Evolutionary conservation across 2,329 filamentous ascomycete genomes (phyloP).

Genomic region (Colletotrichum coccodes): DNA sequence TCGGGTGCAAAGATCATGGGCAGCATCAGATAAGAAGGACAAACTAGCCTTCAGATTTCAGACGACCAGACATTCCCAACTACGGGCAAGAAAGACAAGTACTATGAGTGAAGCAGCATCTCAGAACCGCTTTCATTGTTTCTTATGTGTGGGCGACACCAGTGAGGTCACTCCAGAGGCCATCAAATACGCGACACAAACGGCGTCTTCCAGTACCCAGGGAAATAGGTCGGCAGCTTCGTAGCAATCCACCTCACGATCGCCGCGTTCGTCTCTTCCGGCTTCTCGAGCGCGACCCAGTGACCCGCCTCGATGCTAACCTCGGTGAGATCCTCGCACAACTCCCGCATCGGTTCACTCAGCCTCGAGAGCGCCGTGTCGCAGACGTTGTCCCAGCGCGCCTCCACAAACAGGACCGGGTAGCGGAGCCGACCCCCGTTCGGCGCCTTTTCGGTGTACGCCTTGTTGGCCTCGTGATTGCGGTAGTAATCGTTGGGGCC

Average conservation of each 20-base stretch:
- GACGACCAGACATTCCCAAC: not conserved
- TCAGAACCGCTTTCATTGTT: not conserved
- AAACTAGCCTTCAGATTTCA: not conserved
- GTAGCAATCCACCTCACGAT: slow-evolving; percentile 37
- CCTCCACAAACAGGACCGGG: slow-evolving; percentile 46
- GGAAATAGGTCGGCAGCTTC: slow-evolving; percentile 33
- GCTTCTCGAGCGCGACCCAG: slow-evolving; percentile 45
- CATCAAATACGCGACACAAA: slow-evolving; percentile 7
- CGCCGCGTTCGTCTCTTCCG: slow-evolving; percentile 37
- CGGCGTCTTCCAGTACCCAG: slow-evolving; percentile 25
- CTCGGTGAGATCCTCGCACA: slow-evolving; percentile 50
- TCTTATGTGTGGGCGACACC: too few species aligned
- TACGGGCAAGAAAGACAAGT: too few species aligned
- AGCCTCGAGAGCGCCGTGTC: slow-evolving; percentile 45
- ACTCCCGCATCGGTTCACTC: slow-evolving; percentile 45
- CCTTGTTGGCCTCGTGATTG: slow-evolving; percentile 52
- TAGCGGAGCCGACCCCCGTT: slow-evolving; percentile 47
- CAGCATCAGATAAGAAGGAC: not conserved
- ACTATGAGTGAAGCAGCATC: too few species aligned
- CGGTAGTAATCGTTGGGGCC: slow-evolving; percentile 44
- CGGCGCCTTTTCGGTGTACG: slow-evolving; percentile 43
- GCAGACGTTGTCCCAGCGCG: slow-evolving; percentile 49
- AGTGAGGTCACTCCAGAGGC: not conserved
- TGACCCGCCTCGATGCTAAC: slow-evolving; percentile 45
- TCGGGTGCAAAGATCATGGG: not conserved